Base-by-base conservation (phyloP, 805 yeast species). In the Suhomyces canberraensis region DNA sequence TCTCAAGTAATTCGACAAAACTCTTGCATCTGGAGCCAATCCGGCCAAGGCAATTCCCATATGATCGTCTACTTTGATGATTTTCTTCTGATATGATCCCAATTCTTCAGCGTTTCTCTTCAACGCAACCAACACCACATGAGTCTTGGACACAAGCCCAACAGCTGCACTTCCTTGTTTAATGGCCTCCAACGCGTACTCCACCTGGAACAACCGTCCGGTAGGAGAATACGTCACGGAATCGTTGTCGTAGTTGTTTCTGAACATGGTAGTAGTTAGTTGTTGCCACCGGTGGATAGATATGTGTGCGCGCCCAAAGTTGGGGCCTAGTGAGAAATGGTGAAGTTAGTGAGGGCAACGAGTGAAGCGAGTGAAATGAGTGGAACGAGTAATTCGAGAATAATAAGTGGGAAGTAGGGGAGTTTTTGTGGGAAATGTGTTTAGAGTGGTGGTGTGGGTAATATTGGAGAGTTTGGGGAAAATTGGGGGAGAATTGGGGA, bases 221-320 rank as follows among this genome's bases (percentile, higher is more conserved):
- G 95, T 88, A 39, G 96, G 96, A 22, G 98, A 91, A 68, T 87
- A 93, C 11, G 99, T 93, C 41, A 93, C 96, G 31, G 98, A 83
- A 64, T 93, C 99, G 74, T 95, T 95, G 64, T 93, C 98, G 75
- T 93, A 93, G 55, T 95, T 93, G 69, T 93, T 93, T 76, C 98
- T 88, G 61, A 93, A 93, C 98, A 57, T 56, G 44, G 25, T 34
- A 9, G 22, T 9, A 20, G 22, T 7, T 20, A 9, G 22, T 20
- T 20, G 8, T 20, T 20, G 22, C 22, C 22, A 20, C 22, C 22
- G 22, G 9, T 20, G 22, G n/a, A n/a, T n/a, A n/a, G n/a, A n/a
- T n/a, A n/a, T n/a, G n/a, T n/a, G n/a, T n/a, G n/a, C n/a, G n/a
- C n/a, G n/a, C n/a, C n/a, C n/a, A n/a, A n/a, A n/a, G n/a, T n/a